Evolutionary conservation across 331 rosid genomes (phyloP).

Genomic region (Prunus yedoensis): DNA sequence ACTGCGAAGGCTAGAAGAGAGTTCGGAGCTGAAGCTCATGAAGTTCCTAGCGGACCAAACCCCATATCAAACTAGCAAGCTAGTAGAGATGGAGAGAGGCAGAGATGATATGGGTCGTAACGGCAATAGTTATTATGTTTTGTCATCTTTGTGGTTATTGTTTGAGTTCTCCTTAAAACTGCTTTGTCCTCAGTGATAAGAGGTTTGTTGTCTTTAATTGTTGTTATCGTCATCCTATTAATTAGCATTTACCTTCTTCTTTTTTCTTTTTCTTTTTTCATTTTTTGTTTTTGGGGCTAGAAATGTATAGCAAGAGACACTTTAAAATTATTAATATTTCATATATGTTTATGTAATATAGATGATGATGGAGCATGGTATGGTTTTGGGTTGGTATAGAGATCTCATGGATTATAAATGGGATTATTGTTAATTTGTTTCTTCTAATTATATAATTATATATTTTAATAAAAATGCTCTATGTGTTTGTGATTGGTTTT

Average conservation of each 20-base stretch:
- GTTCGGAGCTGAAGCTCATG: constrained; percentile 71
- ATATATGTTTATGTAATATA: constrained; percentile 33
- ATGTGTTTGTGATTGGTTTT: not conserved
- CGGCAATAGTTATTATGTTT: constrained; percentile 25
- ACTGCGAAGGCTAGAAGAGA: constrained; percentile 28
- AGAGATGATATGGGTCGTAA: constrained; percentile 35
- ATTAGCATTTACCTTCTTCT: constrained; percentile 21
- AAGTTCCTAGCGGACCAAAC: constrained; percentile 96
- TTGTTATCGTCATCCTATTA: constrained; percentile 34
- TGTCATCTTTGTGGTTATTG: constrained; percentile 45
- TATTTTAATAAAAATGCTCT: not conserved
- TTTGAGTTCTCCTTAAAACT: constrained; percentile 29
- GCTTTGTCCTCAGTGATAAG: constrained; percentile 36
- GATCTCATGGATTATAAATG: not conserved
- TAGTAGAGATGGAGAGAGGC: constrained; percentile 10
- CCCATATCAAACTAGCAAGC: constrained; percentile 72
- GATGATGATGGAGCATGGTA: constrained; percentile 28
- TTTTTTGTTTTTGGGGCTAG: constrained; percentile 23
- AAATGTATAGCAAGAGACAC: constrained; percentile 71
- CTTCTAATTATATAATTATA: not conserved
- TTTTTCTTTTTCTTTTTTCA: not conserved
- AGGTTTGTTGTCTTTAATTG: constrained; percentile 42
- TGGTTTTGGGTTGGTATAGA: constrained; percentile 21
- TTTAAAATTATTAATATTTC: constrained; percentile 18
- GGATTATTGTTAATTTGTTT: not conserved